Evolutionary conservation across 1,284 basidiomycete genomes (phyloP), one percentile per base, ranked within the genome.

Genomic region (Fistulina hepatica): DNA sequence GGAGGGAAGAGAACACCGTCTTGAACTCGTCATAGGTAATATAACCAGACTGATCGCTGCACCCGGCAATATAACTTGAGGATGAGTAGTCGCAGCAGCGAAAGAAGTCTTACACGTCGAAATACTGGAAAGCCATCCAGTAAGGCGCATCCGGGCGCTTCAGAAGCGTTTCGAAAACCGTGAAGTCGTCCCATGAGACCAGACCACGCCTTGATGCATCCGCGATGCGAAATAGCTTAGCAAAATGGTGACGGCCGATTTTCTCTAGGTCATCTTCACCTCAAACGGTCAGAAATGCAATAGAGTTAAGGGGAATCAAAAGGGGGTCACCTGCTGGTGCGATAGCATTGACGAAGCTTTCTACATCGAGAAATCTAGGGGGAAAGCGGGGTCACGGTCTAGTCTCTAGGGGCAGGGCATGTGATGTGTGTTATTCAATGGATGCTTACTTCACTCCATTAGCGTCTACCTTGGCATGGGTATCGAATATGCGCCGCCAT

Each of bases 1-100:
- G 73, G 53, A 84, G 90, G 42, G 78, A 76, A 37, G 73, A 77
- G 56, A 94, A 85, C 37, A 92, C 89, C 43, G 74, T 74, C 63
- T 92, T 93, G 69, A 97, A 94, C 60, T 92, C 89, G 50, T 92
- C 81, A 56, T 85, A 93, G 34, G 83, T 79, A 55, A 97, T 93
- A 37, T 76, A 76, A 12, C 92, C 92, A 23, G 84, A 86, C 44
- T 79, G 72, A 58, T 95, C 88, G 37, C 85, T 90, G 54, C 27
- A n/a, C n/a, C n/a, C n/a, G 39, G 21, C 19, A 21, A 2, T 16
- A 22, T 32, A 33, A 43, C 6, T 30, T 34, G 8, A 39, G 20
- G 13, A 37, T 5, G 33, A 25, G 26, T 7, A 33, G 11, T 11
- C 30, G 42, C 17, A 28, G 20, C 3, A 20, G 31, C 22, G 28